Evolutionary conservation across 139 green algal genomes (phyloP).

Genomic region (Limnomonas spitsbergensis): DNA sequence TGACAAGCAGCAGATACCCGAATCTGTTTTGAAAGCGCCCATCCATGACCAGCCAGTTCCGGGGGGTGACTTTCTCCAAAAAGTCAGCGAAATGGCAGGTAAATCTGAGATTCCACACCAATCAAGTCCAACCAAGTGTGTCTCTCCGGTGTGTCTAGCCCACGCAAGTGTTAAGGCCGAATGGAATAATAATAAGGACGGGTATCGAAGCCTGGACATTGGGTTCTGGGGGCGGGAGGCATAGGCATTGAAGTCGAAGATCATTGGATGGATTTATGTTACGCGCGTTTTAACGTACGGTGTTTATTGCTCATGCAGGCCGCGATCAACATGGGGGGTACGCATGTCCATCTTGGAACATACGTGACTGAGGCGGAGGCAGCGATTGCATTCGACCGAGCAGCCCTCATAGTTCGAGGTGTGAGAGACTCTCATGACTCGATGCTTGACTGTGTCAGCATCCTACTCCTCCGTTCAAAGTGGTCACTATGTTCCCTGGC

Average conservation of each 20-base stretch:
- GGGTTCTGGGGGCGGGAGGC: too few relatives aligned
- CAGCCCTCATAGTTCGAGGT: not conserved
- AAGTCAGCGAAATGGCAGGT: slow-evolving; percentile 13
- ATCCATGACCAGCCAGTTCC: slow-evolving; percentile 6
- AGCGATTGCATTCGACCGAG: not conserved
- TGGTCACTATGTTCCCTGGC: too few relatives aligned
- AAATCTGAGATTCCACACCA: not conserved
- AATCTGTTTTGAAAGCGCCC: too few relatives aligned
- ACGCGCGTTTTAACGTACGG: too few relatives aligned
- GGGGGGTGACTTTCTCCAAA: slow-evolving; percentile 7
- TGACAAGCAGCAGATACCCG: too few relatives aligned
- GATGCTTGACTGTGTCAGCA: too few relatives aligned
- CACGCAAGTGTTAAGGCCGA: not conserved
- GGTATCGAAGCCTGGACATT: not conserved
- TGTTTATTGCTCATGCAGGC: slow-evolving; percentile 1
- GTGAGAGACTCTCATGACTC: too few relatives aligned
- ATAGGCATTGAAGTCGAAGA: too few relatives aligned
- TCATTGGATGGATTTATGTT: too few relatives aligned
- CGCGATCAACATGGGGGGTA: slow-evolving; percentile 10
- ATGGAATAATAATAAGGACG: not conserved
- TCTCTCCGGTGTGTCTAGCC: not conserved
- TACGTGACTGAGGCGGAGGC: not conserved
- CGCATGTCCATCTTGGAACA: slow-evolving; percentile 2
- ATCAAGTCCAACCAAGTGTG: not conserved
- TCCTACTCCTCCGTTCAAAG: too few relatives aligned